Evolutionary conservation across 2,329 filamentous ascomycete species (phyloP), one percentile per base, ranked within the genome.

Genomic region (Fusarium fujikuroi): DNA sequence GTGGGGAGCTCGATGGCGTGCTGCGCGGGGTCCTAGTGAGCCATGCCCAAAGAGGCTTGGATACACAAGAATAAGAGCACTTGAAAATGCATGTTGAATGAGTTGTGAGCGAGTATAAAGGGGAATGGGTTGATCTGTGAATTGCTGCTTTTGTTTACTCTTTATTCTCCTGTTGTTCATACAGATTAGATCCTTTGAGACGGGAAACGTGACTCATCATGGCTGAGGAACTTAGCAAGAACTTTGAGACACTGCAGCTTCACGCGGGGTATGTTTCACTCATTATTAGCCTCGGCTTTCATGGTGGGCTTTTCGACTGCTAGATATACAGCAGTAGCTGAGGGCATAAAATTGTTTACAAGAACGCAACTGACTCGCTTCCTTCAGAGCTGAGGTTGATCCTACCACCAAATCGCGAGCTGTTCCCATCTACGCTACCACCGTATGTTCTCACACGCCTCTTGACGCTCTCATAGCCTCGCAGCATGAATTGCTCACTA

Each of bases 401-500:
- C 85, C 93, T 32, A 82, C 91, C 5, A 97, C 95, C 70, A 95
- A 97, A 69, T 89, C 96, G 32, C 91, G 96, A 78, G 96, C 95
- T 52, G 95, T 98, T 14, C 96, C 96, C 60, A 98, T 99, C 81
- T 98, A 98, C 81, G 95, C 95, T 19, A 95, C 95, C 9, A 95
- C 92, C n/a, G 88, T 89, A 72, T 59, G 71, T 74, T 59, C 28
- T 39, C 43, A 37, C 10, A 25, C 21, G 23, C 28, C 19, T 23
- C 25, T 36, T 43, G 21, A 42, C 54, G 28, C 18, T 25, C 21
- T 21, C 32, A 36, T 19, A 30, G 28, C 60, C 34, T 19, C 28
- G 59, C 63, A 30, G 60, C 42, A 39, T 50, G 23, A 39, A 53
- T 37, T 16, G 19, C 36, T 8, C 46, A 37, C 62, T 64, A 37